Base-by-base conservation (phyloP, 306 rosid species). In the Sesbania bispinosa region DNA sequence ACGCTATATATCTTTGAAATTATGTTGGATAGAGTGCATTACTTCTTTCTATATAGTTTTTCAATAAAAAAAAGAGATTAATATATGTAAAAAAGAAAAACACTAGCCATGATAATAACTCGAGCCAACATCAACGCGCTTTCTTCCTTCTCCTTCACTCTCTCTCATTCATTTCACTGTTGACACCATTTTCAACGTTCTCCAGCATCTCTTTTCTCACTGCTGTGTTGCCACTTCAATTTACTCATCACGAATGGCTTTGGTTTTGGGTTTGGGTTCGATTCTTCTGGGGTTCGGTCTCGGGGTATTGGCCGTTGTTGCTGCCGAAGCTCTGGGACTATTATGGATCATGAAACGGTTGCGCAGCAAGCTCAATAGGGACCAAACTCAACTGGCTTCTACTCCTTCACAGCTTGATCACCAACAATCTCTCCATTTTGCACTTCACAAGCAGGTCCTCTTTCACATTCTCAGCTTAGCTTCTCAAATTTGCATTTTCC, bases 241-340 rank as follows among this genome's bases (percentile, higher is more conserved):
- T 27, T 6, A 5, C 9, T n/a, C 38, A 1, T 27, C 26, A 30
- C 32, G 59, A 75, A 84, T 78, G 85, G 79, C 24, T 46, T 13
- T 67, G 45, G 23, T n/a, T 48, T 63, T 62, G 14, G 63, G 16
- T 53, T 65, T 71, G 33, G 66, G 77, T 62, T 72, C 69, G 74
- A 73, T 88, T 55, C 46, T 88, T 1, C 7, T 87, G 2, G 98
- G 97, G 11, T 88, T 94, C 41, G 52, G 57, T 21, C 75, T 88
- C 55, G 99, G 99, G 9, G 96, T 71, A 4, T 60, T 75, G 67
- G 77, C 81, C 5, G 76, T 89, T 69, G 11, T 91, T 39, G 89
- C 82, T 4, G 75, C 68, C 4, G 85, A 91, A 85, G 95, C 88
- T 4, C 4, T 83, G 47, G 85, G 75, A 23, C 52, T 83, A 21